Evolutionary conservation across 306 rosid genomes (phyloP).

Genomic region (Vigna mungo): DNA sequence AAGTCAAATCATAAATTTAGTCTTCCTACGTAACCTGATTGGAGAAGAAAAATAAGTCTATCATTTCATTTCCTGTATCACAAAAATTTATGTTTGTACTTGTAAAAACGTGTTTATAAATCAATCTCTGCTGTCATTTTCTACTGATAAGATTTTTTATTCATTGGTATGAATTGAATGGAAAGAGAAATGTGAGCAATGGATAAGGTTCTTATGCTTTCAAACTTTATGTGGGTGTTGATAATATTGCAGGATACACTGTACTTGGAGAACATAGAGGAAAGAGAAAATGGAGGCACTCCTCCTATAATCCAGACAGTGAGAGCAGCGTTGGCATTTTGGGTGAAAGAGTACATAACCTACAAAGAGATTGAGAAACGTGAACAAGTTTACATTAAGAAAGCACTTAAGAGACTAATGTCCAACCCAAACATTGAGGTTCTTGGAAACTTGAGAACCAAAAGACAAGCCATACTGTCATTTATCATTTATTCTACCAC

Average conservation of each 20-base stretch:
- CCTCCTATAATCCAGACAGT: constrained; percentile 82
- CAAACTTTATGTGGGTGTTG: too few relatives aligned
- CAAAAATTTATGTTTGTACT: too few relatives aligned
- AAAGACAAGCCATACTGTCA: constrained; percentile 76
- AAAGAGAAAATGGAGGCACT: constrained; percentile 86
- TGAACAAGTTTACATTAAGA: constrained; percentile 56
- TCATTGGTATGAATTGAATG: not conserved
- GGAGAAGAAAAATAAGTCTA: too few relatives aligned
- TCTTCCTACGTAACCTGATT: too few relatives aligned
- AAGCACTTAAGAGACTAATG: constrained; percentile 62
- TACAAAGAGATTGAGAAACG: constrained; percentile 64
- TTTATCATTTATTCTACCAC: constrained; percentile 61
- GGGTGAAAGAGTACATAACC: constrained; percentile 76
- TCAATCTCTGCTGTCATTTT: not conserved
- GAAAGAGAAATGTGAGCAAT: too few relatives aligned
- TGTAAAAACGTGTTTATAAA: too few relatives aligned
- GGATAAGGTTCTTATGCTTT: too few relatives aligned
- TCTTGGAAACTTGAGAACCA: constrained; percentile 59
- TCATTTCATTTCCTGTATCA: too few relatives aligned
- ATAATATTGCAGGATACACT: constrained; percentile 67
- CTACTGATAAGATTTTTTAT: not conserved
- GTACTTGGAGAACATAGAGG: constrained; percentile 70
- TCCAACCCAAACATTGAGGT: constrained; percentile 63
- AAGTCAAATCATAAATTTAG: too few relatives aligned
- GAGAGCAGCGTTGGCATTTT: constrained; percentile 83